Evolutionary conservation across 1,139 yeast species (phyloP).

Genomic region (Kurtzmaniella natalensis): DNA sequence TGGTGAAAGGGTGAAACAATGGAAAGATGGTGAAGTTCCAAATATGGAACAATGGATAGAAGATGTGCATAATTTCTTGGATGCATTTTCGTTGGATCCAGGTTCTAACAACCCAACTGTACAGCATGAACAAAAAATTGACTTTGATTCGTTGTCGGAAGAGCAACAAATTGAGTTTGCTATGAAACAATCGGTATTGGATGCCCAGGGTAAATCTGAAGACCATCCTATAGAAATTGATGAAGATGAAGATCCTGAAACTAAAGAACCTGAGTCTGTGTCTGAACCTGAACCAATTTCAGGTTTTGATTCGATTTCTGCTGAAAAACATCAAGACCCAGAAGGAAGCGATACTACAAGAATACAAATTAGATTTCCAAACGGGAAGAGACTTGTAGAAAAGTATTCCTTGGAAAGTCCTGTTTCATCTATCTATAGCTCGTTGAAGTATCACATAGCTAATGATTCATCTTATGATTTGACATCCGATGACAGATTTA

Average conservation of each 20-base stretch:
- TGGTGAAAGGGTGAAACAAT: constrained; percentile 76
- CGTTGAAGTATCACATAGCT: constrained; percentile 51
- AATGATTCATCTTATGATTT: constrained; percentile 47
- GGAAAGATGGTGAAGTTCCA: constrained; percentile 64
- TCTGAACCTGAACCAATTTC: constrained; percentile 9
- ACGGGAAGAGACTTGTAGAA: constrained; percentile 79
- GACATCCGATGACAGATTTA: constrained; percentile 33
- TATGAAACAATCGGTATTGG: constrained; percentile 56
- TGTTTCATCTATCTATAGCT: constrained; percentile 37
- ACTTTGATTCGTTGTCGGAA: constrained; percentile 65
- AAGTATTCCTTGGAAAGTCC: constrained; percentile 55
- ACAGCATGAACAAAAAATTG: constrained; percentile 47
- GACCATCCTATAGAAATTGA: constrained; percentile 25
- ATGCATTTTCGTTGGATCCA: constrained; percentile 62
- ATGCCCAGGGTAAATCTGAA: constrained; percentile 17
- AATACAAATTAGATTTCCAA: constrained; percentile 82
- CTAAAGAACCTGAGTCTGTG: constrained; percentile 4
- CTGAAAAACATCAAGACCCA: constrained; percentile 50
- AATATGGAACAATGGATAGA: constrained; percentile 52
- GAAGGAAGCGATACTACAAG: constrained; percentile 63
- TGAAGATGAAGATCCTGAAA: constrained; percentile 12
- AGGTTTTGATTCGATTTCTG: constrained; percentile 40
- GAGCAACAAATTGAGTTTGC: constrained; percentile 85
- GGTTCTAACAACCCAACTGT: constrained; percentile 67
- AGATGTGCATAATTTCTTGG: constrained; percentile 57